Base-by-base conservation (phyloP, 1,284 basidiomycete genomes). In the Albatrellus sp. region DNA sequence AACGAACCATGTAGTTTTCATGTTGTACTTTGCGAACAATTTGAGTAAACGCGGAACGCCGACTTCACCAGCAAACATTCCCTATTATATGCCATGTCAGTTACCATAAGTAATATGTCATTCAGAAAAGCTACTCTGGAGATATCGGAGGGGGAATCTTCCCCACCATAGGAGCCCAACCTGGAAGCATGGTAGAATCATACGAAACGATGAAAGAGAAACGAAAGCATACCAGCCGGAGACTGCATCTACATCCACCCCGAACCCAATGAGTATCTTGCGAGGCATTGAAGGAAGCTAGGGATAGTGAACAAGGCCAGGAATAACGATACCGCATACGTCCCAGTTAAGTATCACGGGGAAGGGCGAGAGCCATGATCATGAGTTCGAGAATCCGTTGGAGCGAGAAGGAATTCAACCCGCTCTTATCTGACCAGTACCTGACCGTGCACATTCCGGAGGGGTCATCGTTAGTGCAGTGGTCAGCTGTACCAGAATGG, bases 1-100 rank as follows among this genome's bases (percentile, higher is more conserved):
- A 46, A 88, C 81, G 57, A 83, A 87, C 81, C 77, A 86, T 3
- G 69, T 74, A 29, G 73, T 70, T 52, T 73, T 82, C 50, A 86
- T 78, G 9, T 67, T 62, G 55, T 81, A 81, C 58, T 85, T 85
- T n/a, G 68, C 64, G 61, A 87, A 85, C 16, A 87, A 61, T 57
- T 78, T 81, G 49, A 87, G 64, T 4, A 87, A 65, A 11, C 83
- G 73, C 4, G 72, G 76, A 0, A 71, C 66, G 14, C 80, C 84
- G 28, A 84, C 80, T 57, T 87, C 83, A 12, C 83, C 85, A 0
- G 85, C 77, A 52, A 73, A 83, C 63, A 82, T 70, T 5, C 80
- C 80, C 76, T 75, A 44, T 13, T 20, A 16, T 29, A 37, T 29
- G 24, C 17, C 14, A 10, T 6, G 7, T 20, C 24, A 36, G 17